A percentile compares a stretch with the other conserved stretches of the same genome.
Evolutionary conservation across 495 filamentous ascomycete species (phyloP).

Genomic region (Parathielavia hyrcaniae): DNA sequence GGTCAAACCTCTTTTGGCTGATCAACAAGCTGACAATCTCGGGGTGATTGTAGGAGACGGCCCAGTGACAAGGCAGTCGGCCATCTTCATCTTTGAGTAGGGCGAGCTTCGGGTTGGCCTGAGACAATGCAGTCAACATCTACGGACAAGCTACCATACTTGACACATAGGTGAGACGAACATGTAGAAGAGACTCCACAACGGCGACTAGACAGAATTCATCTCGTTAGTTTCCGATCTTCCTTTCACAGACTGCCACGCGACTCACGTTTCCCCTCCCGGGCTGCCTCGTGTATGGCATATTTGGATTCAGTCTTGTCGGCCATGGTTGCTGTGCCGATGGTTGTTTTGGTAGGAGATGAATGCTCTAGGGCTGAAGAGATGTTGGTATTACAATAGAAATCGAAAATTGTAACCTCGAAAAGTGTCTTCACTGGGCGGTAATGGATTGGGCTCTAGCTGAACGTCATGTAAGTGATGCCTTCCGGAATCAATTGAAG

Average conservation of each 20-base stretch:
- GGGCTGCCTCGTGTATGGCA: constrained; percentile 80
- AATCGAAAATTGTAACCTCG: not conserved
- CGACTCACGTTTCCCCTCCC: constrained; percentile 74
- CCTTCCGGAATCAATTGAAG: constrained; percentile 18
- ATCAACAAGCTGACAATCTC: constrained; percentile 67
- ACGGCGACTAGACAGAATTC: constrained; percentile 40
- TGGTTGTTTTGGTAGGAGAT: not conserved
- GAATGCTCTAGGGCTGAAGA: not conserved
- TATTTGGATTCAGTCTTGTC: constrained; percentile 49
- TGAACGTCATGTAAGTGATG: constrained; percentile 33
- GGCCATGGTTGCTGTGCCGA: constrained; percentile 19
- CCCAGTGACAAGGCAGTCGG: constrained; percentile 93
- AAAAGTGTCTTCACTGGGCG: not conserved
- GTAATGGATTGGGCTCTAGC: not conserved
- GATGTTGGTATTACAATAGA: not conserved
- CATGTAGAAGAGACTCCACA: constrained; percentile 73
- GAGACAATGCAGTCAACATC: not conserved
- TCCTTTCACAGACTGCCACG: constrained; percentile 14
- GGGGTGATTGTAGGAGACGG: constrained; percentile 73
- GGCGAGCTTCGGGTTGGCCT: constrained; percentile 78
- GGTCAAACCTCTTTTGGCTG: constrained; percentile 68
- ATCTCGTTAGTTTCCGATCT: not conserved
- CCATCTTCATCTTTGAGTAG: constrained; percentile 76
- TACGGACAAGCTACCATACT: too few species aligned
- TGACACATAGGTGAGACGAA: constrained; percentile 33